Evolutionary conservation across 164 flowering plant genomes (phyloP).

Genomic region (Aristolochia contorta): DNA sequence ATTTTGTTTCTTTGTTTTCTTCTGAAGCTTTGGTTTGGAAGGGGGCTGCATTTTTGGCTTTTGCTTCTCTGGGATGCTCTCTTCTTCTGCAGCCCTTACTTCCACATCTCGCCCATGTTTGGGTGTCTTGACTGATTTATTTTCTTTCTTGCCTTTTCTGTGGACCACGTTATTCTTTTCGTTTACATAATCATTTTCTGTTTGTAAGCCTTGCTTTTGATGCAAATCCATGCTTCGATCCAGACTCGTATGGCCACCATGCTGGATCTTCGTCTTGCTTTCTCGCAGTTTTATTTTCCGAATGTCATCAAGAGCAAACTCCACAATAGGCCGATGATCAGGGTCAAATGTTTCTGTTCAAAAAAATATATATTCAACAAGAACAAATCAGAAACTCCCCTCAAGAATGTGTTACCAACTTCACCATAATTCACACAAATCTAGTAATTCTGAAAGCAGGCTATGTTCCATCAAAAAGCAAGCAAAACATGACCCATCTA

Average conservation of each 20-base stretch:
- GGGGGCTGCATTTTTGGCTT: too few relatives aligned
- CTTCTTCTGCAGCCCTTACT: slow-evolving; percentile 6
- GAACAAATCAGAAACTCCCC: neutral
- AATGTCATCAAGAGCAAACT: slow-evolving; percentile 79
- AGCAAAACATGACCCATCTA: too few relatives aligned
- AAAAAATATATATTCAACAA: slow-evolving; percentile 3
- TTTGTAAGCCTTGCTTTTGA: neutral
- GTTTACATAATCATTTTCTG: slow-evolving; percentile 12
- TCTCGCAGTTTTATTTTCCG: slow-evolving; percentile 46
- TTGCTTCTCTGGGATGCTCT: neutral
- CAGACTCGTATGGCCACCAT: neutral
- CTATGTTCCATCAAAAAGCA: too few relatives aligned
- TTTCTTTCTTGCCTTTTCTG: slow-evolving; percentile 4
- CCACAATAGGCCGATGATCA: slow-evolving; percentile 81
- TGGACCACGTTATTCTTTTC: slow-evolving; percentile 22
- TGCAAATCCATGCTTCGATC: too few relatives aligned
- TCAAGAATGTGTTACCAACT: too few relatives aligned
- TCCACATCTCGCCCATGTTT: slow-evolving; percentile 5
- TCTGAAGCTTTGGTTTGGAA: too few relatives aligned
- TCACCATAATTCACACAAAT: too few relatives aligned
- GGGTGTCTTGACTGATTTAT: too few relatives aligned
- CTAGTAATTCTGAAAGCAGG: too few relatives aligned
- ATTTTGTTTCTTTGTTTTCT: too few relatives aligned
- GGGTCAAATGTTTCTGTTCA: slow-evolving; percentile 69
- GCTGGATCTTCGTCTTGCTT: slow-evolving; percentile 11